These are phyloP conservation scores for Fusarium kyushuense DNA, from an alignment of 2,329 filamentous ascomycete genomes.

Conservation along the genomic window DNA sequence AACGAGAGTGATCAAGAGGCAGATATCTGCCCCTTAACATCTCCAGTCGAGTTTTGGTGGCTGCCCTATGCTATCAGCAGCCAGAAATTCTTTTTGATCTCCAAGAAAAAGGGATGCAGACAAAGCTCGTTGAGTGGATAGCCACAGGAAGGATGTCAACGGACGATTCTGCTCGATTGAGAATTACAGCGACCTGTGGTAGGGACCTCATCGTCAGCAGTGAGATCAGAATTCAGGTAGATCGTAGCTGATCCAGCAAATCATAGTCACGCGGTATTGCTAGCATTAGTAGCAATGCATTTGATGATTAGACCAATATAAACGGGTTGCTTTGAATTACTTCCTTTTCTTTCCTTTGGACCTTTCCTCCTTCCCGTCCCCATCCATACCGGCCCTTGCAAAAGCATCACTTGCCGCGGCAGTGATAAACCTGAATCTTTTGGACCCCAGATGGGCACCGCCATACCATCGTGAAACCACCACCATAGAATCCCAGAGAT, in stretches of 20 bases:
- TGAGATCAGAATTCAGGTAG: background rate
- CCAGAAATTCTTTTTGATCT: background rate
- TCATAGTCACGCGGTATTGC: background rate
- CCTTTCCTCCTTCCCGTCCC: conserved; percentile 55
- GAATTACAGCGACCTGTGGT: too few relatives aligned
- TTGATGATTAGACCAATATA: background rate
- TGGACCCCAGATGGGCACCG: conserved; percentile 86
- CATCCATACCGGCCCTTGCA: conserved; percentile 79
- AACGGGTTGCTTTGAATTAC: conserved; percentile 1
- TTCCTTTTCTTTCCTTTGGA: conserved; percentile 30
- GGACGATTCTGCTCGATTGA: background rate
- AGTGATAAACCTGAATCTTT: conserved; percentile 92
- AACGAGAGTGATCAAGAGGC: background rate
- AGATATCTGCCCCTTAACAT: background rate
- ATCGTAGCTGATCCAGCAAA: background rate
- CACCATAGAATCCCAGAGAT: conserved; percentile 91
- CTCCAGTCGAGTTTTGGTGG: background rate
- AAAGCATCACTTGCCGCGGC: conserved; percentile 85
- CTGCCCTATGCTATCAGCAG: background rate
- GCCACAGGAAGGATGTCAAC: too few relatives aligned
- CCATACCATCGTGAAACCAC: conserved; percentile 97
- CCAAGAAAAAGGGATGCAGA: background rate
- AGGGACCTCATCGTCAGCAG: background rate
- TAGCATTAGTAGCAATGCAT: conserved; percentile 2
- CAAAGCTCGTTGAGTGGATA: background rate